phyloP scores from a whole-genome alignment of 768 basidiomycete genomes.

The Ramaria sp. region DNA sequence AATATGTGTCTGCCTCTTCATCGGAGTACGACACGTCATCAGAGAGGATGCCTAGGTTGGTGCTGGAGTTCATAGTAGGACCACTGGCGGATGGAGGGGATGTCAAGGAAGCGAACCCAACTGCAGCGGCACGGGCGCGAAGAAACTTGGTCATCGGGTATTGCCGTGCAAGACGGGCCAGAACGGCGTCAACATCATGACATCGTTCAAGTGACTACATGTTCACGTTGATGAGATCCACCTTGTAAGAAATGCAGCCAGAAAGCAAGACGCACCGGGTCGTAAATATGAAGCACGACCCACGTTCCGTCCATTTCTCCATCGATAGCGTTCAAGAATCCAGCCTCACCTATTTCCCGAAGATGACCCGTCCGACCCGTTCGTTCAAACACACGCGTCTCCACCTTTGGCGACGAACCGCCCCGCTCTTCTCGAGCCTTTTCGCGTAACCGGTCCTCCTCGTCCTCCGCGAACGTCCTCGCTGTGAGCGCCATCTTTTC shows the following conservation, averaged over 20 bases:
- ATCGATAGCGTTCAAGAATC: slow-evolving; percentile 68
- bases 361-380: slow-evolving; percentile 63
- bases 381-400: slow-evolving; percentile 36
- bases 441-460: slow-evolving; percentile 39
- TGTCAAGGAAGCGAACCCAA: slow-evolving; percentile 52
- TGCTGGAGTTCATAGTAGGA: slow-evolving; percentile 7
- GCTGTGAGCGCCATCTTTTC: slow-evolving; percentile 50
- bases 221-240: neutral
- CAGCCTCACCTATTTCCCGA: slow-evolving; percentile 65
- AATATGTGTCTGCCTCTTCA: slow-evolving; percentile 41
- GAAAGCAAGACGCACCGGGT: slow-evolving; percentile 39
- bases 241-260: neutral
- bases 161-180: slow-evolving; percentile 57
- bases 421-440: slow-evolving; percentile 31
- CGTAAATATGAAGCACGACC: slow-evolving; percentile 83
- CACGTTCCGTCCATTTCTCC: slow-evolving; percentile 56
- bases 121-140: slow-evolving; percentile 62
- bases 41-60: slow-evolving; percentile 8
- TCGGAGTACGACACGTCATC: slow-evolving; percentile 16
- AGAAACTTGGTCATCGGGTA: slow-evolving; percentile 72
- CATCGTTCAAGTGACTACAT: slow-evolving; percentile 67
- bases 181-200: slow-evolving; percentile 53
- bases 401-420: slow-evolving; percentile 4
- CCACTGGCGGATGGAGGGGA: slow-evolving; percentile 15
- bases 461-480: slow-evolving; percentile 71